These are phyloP conservation scores for Crithidia bombi DNA, from an alignment of 208 protist genomes.

Conservation along the genomic window DNA sequence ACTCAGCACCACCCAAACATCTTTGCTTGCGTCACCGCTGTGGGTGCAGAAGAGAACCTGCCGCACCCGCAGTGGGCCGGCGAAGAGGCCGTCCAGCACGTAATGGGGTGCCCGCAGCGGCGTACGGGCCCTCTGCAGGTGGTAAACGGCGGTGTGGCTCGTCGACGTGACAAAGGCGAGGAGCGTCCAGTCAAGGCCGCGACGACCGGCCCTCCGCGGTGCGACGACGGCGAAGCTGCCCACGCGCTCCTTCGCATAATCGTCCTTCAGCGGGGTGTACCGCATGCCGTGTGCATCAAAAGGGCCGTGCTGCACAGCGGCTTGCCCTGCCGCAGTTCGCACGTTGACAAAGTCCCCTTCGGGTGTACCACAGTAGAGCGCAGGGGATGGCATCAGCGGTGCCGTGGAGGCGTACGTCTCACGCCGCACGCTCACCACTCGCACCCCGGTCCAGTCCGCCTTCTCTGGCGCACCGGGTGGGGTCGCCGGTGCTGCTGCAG, in stretches of 20 bases:
- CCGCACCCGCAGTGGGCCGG: slow-evolving; percentile 19
- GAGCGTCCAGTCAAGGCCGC: slow-evolving; percentile 23
- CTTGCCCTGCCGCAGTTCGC: slow-evolving; percentile 1
- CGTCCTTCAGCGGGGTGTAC: slow-evolving; percentile 19
- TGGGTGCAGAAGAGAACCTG: slow-evolving; percentile 35
- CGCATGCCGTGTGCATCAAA: slow-evolving; percentile 9
- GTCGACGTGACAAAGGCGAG: slow-evolving; percentile 21
- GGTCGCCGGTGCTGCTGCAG: neutral
- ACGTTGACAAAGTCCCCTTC: slow-evolving; percentile 42
- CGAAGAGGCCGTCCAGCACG: slow-evolving; percentile 29
- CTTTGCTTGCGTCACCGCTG: slow-evolving; percentile 29
- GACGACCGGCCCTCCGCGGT: slow-evolving; percentile 7
- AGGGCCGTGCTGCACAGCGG: slow-evolving; percentile 28
- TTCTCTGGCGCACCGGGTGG: neutral
- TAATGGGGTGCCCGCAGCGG: slow-evolving; percentile 16
- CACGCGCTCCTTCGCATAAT: slow-evolving; percentile 2
- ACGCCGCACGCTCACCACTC: slow-evolving; percentile 25
- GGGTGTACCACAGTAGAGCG: slow-evolving; percentile 31
- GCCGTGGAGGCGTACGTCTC: slow-evolving; percentile 41
- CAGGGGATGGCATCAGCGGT: slow-evolving; percentile 42
- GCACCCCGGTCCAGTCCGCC: slow-evolving; percentile 25
- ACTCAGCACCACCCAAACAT: slow-evolving; percentile 28
- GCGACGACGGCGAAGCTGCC: slow-evolving; percentile 14
- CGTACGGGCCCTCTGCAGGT: slow-evolving; percentile 20
- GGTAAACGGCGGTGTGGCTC: slow-evolving; percentile 26